Percentiles rank a stretch among this genome's conserved stretches.
phyloP scores from a whole-genome alignment of 176 grass and related monocot species.

The Paspalum notatum region DNA sequence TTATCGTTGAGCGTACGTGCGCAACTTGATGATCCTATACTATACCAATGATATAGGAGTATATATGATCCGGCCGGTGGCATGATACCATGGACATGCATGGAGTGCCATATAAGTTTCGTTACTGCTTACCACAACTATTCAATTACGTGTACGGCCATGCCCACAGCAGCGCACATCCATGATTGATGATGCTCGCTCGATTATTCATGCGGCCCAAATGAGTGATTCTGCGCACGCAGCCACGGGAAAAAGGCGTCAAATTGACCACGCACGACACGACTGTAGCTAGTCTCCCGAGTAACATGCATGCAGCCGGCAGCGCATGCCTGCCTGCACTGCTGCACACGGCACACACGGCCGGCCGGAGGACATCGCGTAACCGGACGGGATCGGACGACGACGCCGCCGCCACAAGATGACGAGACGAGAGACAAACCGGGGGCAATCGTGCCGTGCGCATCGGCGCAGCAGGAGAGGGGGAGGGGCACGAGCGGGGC shows the following conservation, averaged over 20 bases:
- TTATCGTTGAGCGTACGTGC: neutral
- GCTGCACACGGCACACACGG: neutral
- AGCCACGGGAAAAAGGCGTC: neutral
- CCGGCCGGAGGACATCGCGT: neutral
- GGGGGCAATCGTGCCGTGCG: no score
- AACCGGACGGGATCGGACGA: no score
- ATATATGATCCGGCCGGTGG: neutral
- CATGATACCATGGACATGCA: slow-evolving; percentile 10
- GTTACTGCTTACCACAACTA: neutral
- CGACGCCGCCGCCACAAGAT: no score
- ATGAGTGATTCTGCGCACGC: neutral
- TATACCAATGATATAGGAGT: no score
- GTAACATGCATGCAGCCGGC: slow-evolving; percentile 8
- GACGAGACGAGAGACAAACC: no score
- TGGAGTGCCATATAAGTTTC: neutral
- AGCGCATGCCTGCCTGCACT: no score
- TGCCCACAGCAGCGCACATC: neutral
- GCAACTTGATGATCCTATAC: neutral
- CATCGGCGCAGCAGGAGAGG: no score
- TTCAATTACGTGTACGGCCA: neutral
- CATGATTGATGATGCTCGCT: neutral
- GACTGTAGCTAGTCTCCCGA: neutral
- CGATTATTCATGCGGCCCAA: neutral
- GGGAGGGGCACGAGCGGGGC: no score
- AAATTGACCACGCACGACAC: neutral